These are phyloP conservation scores for Pichia sp. DNA, from an alignment of 1,139 yeast genomes.

Conservation along the genomic window DNA sequence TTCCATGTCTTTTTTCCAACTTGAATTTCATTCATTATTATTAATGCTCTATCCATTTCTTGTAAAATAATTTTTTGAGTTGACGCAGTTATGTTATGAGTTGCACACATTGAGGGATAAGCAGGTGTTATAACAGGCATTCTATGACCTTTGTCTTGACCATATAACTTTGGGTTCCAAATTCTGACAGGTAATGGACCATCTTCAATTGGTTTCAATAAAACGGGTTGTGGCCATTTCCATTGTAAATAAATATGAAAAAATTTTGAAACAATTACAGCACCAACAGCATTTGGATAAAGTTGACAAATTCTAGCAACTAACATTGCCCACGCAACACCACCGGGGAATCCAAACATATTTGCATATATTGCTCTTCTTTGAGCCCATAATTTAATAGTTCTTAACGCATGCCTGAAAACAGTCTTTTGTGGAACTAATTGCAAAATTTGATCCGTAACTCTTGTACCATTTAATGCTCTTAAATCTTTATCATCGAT, in stretches of 20 bases:
- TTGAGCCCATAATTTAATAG: constrained; percentile 95
- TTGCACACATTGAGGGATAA: constrained; percentile 98
- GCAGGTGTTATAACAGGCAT: constrained; percentile 99
- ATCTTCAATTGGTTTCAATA: constrained; percentile 86
- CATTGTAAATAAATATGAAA: constrained; percentile 81
- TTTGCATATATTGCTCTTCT: constrained; percentile 90
- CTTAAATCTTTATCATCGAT: constrained; percentile 87
- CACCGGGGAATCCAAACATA: constrained; percentile 97
- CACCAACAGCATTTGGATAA: constrained; percentile 93
- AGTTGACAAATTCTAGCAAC: constrained; percentile 95
- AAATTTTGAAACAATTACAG: constrained; percentile 81
- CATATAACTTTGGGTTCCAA: constrained; percentile 91
- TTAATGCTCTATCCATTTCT: constrained; percentile 72
- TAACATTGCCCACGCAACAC: constrained; percentile 99
- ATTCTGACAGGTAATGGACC: constrained; percentile 95
- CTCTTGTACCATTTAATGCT: constrained; percentile 91
- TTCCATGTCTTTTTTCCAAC: constrained; percentile 64
- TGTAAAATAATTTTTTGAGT: constrained; percentile 72
- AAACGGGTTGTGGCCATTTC: constrained; percentile 99
- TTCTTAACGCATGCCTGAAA: constrained; percentile 86
- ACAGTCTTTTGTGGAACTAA: constrained; percentile 91
- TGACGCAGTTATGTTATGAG: constrained; percentile 86
- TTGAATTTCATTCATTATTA: constrained; percentile 62
- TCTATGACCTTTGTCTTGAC: constrained; percentile 78
- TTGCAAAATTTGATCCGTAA: constrained; percentile 85